Base-by-base conservation (phyloP, 495 filamentous ascomycete species). In the Penicillium lagena region DNA sequence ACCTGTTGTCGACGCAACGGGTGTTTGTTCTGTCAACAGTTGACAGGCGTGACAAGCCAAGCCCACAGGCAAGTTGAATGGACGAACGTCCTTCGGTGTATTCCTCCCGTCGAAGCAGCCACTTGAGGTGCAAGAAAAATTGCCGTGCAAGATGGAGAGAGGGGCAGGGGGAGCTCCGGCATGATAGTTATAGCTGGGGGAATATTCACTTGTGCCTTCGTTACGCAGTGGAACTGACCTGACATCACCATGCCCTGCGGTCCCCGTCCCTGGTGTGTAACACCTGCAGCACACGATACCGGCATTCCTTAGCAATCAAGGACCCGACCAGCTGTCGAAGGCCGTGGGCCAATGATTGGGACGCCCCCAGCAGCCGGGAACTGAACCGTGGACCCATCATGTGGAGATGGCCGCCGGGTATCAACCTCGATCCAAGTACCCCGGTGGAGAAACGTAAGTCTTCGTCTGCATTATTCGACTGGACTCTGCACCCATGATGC, bases 231-330 rank as follows among this genome's bases (percentile, higher is more conserved):
- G 37, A 37, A 49, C 45, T 44, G 37, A 33, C 32, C 43, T 59
- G 50, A 56, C 50, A 61, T 61, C 55, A 59, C 58, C 55, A 45
- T 52, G 40, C 46, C 47, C 47, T 37, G 43, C 29, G 14, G 22
- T 4, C 36, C 35, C 31, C 33, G 29, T 9, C 11, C 9, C 33
- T 36, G 35, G 50, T 50, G 22, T 22, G 55, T 59, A 61, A 51
- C 55, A 36, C 46, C 33, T 42, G 37, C 45, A 47, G 39, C 12
- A 34, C 38, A 45, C 28, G 45, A 45, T 42, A 41, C 12, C 40
- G 41, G 50, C 54, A 60, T 60, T 60, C 56, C 54, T 46, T 37
- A 47, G 52, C 46, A 56, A 56, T 54, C 50, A 57, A 54, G 54
- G 50, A 45, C 43, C 32, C 10, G 17, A 29, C 22, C 43, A 42